Evolutionary conservation across 2,329 filamentous ascomycete genomes (phyloP), one percentile per base, ranked within the genome.

Genomic region (Beauveria brongniartii): DNA sequence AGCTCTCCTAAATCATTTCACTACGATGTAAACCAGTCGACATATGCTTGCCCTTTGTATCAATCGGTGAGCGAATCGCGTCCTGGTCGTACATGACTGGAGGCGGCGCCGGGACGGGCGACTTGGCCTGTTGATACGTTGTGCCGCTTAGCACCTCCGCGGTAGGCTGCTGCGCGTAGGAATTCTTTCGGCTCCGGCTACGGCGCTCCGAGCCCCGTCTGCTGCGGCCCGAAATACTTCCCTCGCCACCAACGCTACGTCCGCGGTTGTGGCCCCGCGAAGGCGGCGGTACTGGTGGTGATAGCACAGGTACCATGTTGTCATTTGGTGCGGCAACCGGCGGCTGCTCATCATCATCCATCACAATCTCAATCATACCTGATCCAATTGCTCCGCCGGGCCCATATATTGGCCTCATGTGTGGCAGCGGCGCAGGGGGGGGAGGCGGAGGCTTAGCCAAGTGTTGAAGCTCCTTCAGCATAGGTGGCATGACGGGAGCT

Each of bases 361-460:
- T 85, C 55, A 88, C 83, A 63, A 88, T 85, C 69, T 88, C 84
- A 64, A 88, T 86, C 67, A 84, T 80, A 5, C 81, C 83, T 0
- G 82, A 80, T 8, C 77, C 78, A 18, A 77, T 65, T 2, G 77
- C 77, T 63, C 80, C 77, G 63, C 78, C 76, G 51, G 79, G 69
- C 8, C 74, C 73, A 2, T 74, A 70, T 34, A 72, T 73, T 34
- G 69, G 67, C 40, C 74, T 71, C 48, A 74, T 68, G 51, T 78
- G 73, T 0, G 81, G 81, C 4, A 86, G 71, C 1, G 84, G 84
- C 1, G 82, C 80, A 0, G 84, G 84, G 1, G 85, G 85, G 0
- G 85, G 85, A 0, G 85, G 84, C 1, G 84, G 84, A 1, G 84
- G 84, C 26, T 73, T 76, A 24, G 83, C 82, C 28, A 88, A 71